A percentile compares a stretch with the other conserved stretches of the same genome.
These are phyloP conservation scores for Meyerozyma guilliermondii DNA, from an alignment of 1,139 yeast species.

Conservation along the genomic window DNA sequence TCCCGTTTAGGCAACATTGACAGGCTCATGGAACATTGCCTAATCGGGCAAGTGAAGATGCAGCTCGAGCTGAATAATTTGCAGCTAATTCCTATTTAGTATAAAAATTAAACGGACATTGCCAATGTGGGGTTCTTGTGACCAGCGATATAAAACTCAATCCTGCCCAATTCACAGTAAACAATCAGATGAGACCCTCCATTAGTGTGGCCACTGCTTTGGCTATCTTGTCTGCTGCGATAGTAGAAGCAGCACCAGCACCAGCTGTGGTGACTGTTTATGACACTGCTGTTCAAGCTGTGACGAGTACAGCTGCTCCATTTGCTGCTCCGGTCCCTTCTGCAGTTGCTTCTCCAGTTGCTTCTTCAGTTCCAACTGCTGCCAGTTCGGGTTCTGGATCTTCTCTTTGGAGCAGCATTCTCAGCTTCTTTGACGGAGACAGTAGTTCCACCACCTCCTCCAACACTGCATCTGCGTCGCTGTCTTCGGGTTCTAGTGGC, in stretches of 20 bases:
- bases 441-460: neutral
- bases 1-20: neutral
- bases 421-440: neutral
- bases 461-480: slow-evolving; percentile 5
- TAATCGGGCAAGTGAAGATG: neutral
- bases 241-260: slow-evolving; percentile 20
- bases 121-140: neutral
- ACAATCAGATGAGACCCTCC: neutral
- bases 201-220: slow-evolving; percentile 2
- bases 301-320: slow-evolving; percentile 7
- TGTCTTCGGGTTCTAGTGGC: slow-evolving; percentile 4
- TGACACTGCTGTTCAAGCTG: slow-evolving; percentile 20
- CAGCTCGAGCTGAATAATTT: neutral
- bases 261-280: slow-evolving; percentile 24
- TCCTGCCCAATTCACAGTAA: neutral
- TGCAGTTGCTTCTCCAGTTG: slow-evolving; percentile 7
- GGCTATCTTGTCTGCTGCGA: slow-evolving; percentile 4
- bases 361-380: slow-evolving; percentile 11
- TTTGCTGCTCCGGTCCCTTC: slow-evolving; percentile 8
- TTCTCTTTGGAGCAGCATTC: slow-evolving; percentile 7
- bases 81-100: slow-evolving; percentile 3
- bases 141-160: neutral
- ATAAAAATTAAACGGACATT: neutral
- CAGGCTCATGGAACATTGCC: neutral
- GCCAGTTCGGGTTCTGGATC: slow-evolving; percentile 12